Conservation (phyloP, 1,284 basidiomycete species). For the Flammula alnicola region DNA sequence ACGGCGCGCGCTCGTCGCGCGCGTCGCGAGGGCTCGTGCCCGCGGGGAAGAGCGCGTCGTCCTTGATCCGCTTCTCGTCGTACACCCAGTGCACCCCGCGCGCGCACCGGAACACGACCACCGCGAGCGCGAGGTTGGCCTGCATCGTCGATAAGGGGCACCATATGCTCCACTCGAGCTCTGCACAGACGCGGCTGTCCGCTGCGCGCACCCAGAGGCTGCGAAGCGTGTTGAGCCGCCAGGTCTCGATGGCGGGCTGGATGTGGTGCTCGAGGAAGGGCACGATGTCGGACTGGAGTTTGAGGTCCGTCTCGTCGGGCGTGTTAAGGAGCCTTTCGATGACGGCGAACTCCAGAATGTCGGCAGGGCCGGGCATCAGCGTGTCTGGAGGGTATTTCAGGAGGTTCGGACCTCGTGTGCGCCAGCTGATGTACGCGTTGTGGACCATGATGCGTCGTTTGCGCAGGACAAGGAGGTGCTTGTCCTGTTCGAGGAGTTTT, state of each 20-base stretch:
- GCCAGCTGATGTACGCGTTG: slow-evolving; percentile 28
- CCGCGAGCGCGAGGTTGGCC: slow-evolving; percentile 6
- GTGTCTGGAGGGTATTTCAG: slow-evolving; percentile 13
- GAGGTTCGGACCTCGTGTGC: slow-evolving; percentile 15
- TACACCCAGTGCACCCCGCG: slow-evolving; percentile 9
- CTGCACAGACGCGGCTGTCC: background rate
- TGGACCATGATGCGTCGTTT: slow-evolving; percentile 26
- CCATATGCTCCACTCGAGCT: background rate
- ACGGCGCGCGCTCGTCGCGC: slow-evolving; percentile 12
- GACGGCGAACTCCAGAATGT: slow-evolving; percentile 29
- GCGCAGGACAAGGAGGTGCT: slow-evolving; percentile 8
- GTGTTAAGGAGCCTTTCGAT: background rate
- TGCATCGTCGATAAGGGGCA: too few species aligned
- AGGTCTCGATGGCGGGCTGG: background rate
- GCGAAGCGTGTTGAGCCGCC: background rate
- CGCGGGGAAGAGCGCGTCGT: slow-evolving; percentile 17
- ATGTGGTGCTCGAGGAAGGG: background rate
- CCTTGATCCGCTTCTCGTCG: slow-evolving; percentile 7
- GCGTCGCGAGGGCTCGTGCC: slow-evolving; percentile 10
- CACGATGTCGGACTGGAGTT: background rate
- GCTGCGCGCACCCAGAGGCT: background rate
- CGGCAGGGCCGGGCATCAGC: slow-evolving; percentile 33
- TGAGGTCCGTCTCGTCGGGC: background rate
- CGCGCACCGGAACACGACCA: slow-evolving; percentile 23
- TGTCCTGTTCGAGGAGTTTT: background rate